A percentile compares a stretch with the other conserved stretches of the same genome.
phyloP scores from a whole-genome alignment of 306 rosid genomes.

The Vicia sativa region DNA sequence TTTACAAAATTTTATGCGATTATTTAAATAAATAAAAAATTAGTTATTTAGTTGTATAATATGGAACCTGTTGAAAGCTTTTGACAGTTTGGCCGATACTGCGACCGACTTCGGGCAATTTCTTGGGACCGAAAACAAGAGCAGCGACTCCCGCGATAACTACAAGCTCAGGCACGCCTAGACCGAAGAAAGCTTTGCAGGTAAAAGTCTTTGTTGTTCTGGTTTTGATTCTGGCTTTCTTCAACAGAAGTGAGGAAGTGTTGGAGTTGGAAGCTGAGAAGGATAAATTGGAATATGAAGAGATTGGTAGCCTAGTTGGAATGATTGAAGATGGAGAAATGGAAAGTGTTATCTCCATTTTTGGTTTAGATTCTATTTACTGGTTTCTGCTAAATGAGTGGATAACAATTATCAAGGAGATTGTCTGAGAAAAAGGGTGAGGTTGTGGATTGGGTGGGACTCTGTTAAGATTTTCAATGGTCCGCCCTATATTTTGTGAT shows the following conservation, averaged over 20 bases:
- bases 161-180: conserved; percentile 81
- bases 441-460: conserved; percentile 24
- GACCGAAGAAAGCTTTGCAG: conserved; percentile 78
- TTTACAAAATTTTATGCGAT: background rate
- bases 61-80: conserved; percentile 86
- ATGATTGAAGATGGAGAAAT: conserved; percentile 38
- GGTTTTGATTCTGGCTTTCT: conserved; percentile 40
- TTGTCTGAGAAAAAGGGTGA: background rate
- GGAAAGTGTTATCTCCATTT: conserved; percentile 59
- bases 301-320: conserved; percentile 33
- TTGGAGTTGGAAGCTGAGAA: conserved; percentile 41
- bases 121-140: conserved; percentile 83
- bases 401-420: background rate
- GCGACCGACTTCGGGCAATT: conserved; percentile 80
- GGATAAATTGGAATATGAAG: conserved; percentile 41
- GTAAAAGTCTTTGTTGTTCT: conserved; percentile 52
- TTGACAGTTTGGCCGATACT: conserved; percentile 80
- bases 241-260: conserved; percentile 32
- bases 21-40: background rate
- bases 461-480: background rate
- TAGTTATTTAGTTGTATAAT: background rate
- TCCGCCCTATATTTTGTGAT: background rate
- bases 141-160: conserved; percentile 90
- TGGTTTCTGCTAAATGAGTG: conserved; percentile 2
- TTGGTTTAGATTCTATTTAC: background rate